Evolutionary conservation across 176 grass and related monocot species (phyloP), one percentile per base, ranked within the genome.

Genomic region (Carex littledalei): DNA sequence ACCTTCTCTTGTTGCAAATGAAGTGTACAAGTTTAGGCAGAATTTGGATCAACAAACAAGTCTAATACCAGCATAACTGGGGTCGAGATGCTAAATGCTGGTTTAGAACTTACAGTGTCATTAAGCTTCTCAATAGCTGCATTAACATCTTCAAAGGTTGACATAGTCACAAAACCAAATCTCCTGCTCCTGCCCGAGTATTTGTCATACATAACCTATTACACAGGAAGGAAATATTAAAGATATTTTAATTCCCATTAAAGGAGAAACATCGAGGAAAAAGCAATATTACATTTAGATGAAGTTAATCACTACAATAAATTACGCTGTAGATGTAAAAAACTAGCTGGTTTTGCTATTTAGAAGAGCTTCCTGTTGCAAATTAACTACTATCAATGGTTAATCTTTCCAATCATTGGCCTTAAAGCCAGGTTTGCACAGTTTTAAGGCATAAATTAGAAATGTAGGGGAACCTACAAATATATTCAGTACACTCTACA

Each of bases 131-230:
- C 93, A 29, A 88, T 85, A 54, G 91, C 96, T 61, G 71, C 80
- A 81, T 73, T 86, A 8, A 86, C 91, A 59, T 90, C 96, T 68
- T 92, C 93, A 0, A 52, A 72, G 5, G 87, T 88, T 79, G 87
- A 89, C 96, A 95, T 99, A 0, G 93, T 99, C 65, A 99, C 93
- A 91, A 99, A 99, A 62, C 89, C 96, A 12, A 99, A 99, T 22
- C 96, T 90, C 50, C 96, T 84, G 81, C 93, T 99, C 39, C 91
- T 87, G 73, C 90, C 90, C n/a, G 91, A 95, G 63, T 95, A 94
- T 81, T 99, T 99, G 84, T 99, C 96, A 79, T 88, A 95, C 96
- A 99, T 95, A 92, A 99, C 96, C 96, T 99, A 56, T 78, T 34
- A 78, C 73, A 52, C 20, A 29, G 9, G 74, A 78, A 31, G 32